phyloP scores from a whole-genome alignment of 345 rosid genomes.

The Eucalyptus pauciflora region DNA sequence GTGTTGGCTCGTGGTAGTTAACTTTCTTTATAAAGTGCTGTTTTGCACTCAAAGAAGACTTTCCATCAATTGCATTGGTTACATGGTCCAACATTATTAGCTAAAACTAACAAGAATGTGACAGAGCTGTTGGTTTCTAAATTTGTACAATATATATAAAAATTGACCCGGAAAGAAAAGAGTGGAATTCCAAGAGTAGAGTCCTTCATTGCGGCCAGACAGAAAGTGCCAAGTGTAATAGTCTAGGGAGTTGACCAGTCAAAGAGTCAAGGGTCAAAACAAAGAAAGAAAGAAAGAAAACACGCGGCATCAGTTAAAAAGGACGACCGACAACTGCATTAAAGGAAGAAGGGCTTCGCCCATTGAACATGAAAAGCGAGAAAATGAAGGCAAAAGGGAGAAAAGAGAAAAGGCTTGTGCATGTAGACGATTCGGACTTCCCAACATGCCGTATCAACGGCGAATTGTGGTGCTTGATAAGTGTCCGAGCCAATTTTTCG shows the following conservation, averaged over 20 bases:
- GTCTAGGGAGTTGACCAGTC: neutral
- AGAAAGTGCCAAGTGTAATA: neutral
- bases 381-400: neutral
- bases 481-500: neutral
- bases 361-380: neutral
- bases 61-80: neutral
- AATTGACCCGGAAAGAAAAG: neutral
- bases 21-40: neutral
- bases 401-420: accelerated
- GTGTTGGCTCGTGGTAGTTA: neutral
- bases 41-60: neutral
- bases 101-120: neutral
- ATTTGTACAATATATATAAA: neutral
- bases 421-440: neutral
- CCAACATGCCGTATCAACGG: no score
- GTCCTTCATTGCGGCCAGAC: neutral
- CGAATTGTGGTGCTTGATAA: neutral
- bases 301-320: neutral
- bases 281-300: neutral
- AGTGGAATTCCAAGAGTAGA: neutral
- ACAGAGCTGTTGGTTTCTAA: neutral
- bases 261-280: neutral
- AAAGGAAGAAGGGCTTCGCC: neutral
- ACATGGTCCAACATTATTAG: neutral
- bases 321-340: neutral